Percentiles rank a stretch among this genome's conserved stretches.
These are phyloP conservation scores for Aspergillus sp. DNA, from an alignment of 2,329 filamentous ascomycete species.

Conservation along the genomic window DNA sequence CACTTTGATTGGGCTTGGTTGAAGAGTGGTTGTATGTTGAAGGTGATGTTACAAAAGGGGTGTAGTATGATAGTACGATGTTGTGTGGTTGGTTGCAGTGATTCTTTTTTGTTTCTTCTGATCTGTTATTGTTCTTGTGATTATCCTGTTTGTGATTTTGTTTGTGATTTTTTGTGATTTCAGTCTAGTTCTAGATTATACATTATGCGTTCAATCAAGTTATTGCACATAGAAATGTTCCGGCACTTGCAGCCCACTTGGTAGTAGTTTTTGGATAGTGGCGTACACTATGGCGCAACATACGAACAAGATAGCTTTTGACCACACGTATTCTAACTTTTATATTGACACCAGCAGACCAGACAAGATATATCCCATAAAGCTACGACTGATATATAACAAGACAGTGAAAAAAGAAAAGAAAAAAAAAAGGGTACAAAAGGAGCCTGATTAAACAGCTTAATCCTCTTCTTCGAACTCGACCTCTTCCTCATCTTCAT, in stretches of 20 bases:
- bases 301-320: no score
- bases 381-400: conserved; percentile 8
- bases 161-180: no score
- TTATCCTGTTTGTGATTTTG: no score
- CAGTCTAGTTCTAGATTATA: not conserved
- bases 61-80: not conserved
- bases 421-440: not conserved
- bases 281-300: no score
- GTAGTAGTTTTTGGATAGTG: no score
- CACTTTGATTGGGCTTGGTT: no score
- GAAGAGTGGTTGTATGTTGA: no score
- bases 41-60: not conserved
- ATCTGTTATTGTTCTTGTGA: not conserved
- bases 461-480: conserved; percentile 26
- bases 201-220: not conserved
- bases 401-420: conserved; percentile 13
- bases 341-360: conserved; percentile 17
- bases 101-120: not conserved
- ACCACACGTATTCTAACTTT: conserved; percentile 11
- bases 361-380: conserved; percentile 7
- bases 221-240: not conserved
- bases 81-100: not conserved
- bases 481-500: conserved; percentile 19
- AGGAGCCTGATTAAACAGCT: not conserved
- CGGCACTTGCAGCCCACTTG: no score